A percentile compares a stretch with the other conserved stretches of the same genome.
These are phyloP conservation scores for Zostera marina DNA, from an alignment of 116 monocot genomes.

Conservation along the genomic window DNA sequence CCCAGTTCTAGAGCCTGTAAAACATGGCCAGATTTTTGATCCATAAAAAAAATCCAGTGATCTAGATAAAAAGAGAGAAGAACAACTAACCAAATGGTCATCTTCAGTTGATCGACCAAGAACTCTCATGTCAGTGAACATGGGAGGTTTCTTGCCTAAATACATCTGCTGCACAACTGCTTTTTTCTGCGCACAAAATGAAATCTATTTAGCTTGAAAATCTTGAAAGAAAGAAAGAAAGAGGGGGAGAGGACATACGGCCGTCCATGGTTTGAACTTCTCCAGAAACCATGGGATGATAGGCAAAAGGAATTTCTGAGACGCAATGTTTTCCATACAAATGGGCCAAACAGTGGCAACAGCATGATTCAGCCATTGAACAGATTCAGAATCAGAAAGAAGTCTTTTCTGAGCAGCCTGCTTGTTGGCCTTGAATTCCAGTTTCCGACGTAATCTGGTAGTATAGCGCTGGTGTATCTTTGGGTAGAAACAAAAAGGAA, in stretches of 20 bases:
- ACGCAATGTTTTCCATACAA: conserved; percentile 74
- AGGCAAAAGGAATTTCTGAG: conserved; percentile 66
- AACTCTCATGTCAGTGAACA: conserved; percentile 64
- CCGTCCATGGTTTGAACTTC: conserved; percentile 91
- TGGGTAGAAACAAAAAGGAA: no score
- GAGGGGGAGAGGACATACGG: conserved; percentile 19
- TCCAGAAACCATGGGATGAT: conserved; percentile 91
- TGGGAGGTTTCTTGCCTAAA: conserved; percentile 70
- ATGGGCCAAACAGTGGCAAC: conserved; percentile 81
- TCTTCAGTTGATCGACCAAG: conserved; percentile 46
- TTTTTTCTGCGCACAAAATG: conserved; percentile 26
- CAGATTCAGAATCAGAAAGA: conserved; percentile 68
- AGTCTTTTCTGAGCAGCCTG: conserved; percentile 39
- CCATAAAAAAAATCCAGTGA: not conserved
- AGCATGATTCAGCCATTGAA: conserved; percentile 78
- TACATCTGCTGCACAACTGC: conserved; percentile 63
- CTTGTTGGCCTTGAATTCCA: conserved; percentile 61
- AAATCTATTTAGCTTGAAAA: not conserved
- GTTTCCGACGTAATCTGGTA: conserved; percentile 25
- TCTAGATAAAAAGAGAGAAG: not conserved
- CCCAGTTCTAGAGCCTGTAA: conserved; percentile 68
- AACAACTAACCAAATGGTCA: conserved; percentile 58
- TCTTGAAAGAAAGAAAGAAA: not conserved
- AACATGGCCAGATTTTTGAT: not conserved
- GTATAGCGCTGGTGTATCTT: conserved; percentile 55